Evolutionary conservation across 148 eudicot genomes (phyloP), one percentile per base, ranked within the genome.

Genomic region (Chenopodium suecicum): DNA sequence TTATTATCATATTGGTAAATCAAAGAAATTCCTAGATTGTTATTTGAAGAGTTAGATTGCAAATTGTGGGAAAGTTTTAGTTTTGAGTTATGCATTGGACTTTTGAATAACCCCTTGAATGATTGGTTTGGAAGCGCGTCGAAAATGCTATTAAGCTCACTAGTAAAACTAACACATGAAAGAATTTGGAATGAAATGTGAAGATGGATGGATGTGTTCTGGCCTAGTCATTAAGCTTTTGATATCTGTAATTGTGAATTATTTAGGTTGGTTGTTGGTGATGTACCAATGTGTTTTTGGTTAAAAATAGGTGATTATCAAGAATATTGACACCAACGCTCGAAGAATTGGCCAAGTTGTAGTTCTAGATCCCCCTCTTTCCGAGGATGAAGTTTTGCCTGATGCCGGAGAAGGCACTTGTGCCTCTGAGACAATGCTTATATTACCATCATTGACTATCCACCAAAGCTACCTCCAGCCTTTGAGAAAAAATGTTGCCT

Each of bases 341-440:
- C 82, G 68, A 78, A 92, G 94, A 86, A 83, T 92, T 29, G 93
- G 92, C 31, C 98, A 95, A 83, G 97, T 81, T 76, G 88, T 91
- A 80, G 98, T 85, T 82, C 77, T 92, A 48, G 98, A 95, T 83
- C 94, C 98, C 81, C 97, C 98, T 4, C 76, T 56, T 74, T 75
- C 74, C 12, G 79, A 75, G 66, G 70, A 81, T 76, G 90, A 83
- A 14, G 69, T 52, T 9, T 77, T 83, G 65, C 67, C 81, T 17
- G 83, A 87, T 63, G 82, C 58, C 67, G 83, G 76, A 74, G 84
- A 80, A 29, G 31, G 69, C 73, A 58, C 88, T 27, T 73, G 64
- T 74, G 83, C 83, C 66, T 79, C 88, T 17, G 73, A 81, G 66
- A 86, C 81, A 31, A 89, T 90, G 94, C 83, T 83, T 70, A 79